Percentiles rank a stretch among this genome's conserved stretches.
Conservation (phyloP, 345 rosid genomes). For the Cardamine chenopodiifolia region DNA sequence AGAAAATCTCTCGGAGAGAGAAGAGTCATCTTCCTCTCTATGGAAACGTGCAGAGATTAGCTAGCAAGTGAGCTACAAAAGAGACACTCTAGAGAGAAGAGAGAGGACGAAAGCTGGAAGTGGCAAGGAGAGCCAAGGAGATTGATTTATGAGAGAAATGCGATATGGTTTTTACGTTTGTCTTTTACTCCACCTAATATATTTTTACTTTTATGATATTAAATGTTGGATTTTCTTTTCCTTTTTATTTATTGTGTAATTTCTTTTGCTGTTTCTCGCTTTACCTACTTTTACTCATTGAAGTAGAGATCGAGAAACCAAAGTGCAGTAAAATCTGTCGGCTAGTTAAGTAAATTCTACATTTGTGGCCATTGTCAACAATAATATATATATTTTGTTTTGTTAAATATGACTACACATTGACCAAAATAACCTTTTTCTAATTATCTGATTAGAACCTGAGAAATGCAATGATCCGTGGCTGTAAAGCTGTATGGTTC, state of each 20-base stretch:
- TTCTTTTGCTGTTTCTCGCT: conserved; percentile 40
- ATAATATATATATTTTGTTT: neutral
- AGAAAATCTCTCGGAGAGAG: conserved; percentile 38
- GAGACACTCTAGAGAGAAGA: conserved; percentile 30
- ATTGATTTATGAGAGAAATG: conserved; percentile 47
- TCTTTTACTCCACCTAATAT: conserved; percentile 44
- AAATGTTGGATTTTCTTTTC: conserved; percentile 3
- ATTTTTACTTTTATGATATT: neutral
- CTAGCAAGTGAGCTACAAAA: conserved; percentile 37
- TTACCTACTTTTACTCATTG: conserved; percentile 42
- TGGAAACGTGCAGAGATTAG: conserved; percentile 33
- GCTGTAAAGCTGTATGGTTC: neutral
- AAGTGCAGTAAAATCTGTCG: conserved; percentile 40
- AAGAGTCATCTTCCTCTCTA: conserved; percentile 42
- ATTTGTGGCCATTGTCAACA: conserved; percentile 31
- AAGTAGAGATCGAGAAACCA: conserved; percentile 43
- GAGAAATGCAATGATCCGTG: neutral
- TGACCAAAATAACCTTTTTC: conserved; percentile 20
- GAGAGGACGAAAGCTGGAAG: conserved; percentile 37
- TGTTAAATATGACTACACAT: neutral
- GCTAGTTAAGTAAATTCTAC: conserved; percentile 28
- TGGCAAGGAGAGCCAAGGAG: conserved; percentile 31
- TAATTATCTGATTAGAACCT: conserved; percentile 8
- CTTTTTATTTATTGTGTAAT: neutral
- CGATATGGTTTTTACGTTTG: conserved; percentile 58